Percentiles rank a stretch among this genome's conserved stretches.
These are phyloP conservation scores for Cymodocea nodosa DNA, from an alignment of 116 monocot genomes.

Conservation along the genomic window DNA sequence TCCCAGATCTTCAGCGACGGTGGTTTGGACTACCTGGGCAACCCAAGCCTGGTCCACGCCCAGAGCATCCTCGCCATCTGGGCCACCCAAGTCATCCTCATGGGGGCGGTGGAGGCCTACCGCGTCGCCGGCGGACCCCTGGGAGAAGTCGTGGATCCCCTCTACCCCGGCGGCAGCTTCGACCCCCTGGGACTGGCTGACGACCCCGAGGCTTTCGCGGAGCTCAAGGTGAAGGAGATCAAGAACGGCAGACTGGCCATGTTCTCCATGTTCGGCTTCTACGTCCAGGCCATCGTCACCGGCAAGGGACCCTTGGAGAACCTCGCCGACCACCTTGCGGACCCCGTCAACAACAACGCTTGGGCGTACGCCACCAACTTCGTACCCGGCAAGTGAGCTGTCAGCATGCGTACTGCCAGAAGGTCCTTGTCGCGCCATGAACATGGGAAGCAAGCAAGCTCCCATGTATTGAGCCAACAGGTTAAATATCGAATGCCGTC, in stretches of 20 bases:
- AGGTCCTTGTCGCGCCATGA: too few relatives aligned
- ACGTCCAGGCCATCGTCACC: slow-evolving; percentile 48
- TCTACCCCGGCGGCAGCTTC: slow-evolving; percentile 64
- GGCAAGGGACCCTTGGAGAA: slow-evolving; percentile 56
- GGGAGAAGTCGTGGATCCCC: slow-evolving; percentile 43
- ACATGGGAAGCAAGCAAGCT: too few relatives aligned
- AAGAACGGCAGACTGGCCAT: slow-evolving; percentile 51
- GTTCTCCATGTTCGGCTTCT: slow-evolving; percentile 64
- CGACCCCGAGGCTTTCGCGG: slow-evolving; percentile 49
- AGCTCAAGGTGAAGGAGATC: slow-evolving; percentile 57
- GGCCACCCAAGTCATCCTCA: slow-evolving; percentile 52
- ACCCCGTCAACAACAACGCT: slow-evolving; percentile 53
- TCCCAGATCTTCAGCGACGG: slow-evolving; percentile 74
- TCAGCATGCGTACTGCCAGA: too few relatives aligned
- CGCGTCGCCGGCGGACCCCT: slow-evolving; percentile 58
- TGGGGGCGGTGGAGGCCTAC: slow-evolving; percentile 74
- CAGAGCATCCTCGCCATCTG: slow-evolving; percentile 75
- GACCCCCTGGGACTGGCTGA: slow-evolving; percentile 49
- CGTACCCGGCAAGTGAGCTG: slow-evolving; percentile 38
- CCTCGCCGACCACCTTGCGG: slow-evolving; percentile 48
- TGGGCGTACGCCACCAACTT: slow-evolving; percentile 63
- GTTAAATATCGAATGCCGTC: too few relatives aligned
- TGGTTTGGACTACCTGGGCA: slow-evolving; percentile 60
- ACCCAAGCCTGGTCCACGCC: slow-evolving; percentile 55
- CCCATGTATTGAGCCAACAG: too few relatives aligned